Base-by-base conservation (phyloP, 192 early-diverging fungal genomes). In the Coemansia sp. region DNA sequence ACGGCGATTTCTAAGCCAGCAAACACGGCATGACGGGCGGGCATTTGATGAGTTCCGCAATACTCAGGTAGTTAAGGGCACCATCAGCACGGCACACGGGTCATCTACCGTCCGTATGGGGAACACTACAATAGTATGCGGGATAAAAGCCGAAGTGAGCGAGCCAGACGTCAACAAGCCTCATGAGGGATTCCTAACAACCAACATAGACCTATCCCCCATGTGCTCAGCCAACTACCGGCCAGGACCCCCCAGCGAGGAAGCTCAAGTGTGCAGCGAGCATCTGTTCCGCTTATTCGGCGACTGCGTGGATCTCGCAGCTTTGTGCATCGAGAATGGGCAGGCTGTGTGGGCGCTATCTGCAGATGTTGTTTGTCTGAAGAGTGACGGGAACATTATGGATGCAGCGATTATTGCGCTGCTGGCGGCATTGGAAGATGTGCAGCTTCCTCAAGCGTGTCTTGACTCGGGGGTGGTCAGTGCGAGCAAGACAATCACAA, bases 141-240 rank as follows among this genome's bases (percentile, higher is more conserved):
- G 93, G 15, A 86, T 98, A 50, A 98, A 98, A 68, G 94, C 90
- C 16, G 92, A 96, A 72, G 91, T 96, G 3, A 80, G 90, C 21
- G 86, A 89, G 57, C 94, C 96, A 21, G 72, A 78, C 19, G 66
- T 92, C 20, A 80, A 78, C 37, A 28, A 30, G 1, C 92, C 93
- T 15, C 69, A 81, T 40, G 61, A 83, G 36, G 94, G 96, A 11
- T 97, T 85, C 55, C 75, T 98, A 84, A 91, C 94, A 13, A 90
- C 93, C 3, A 98, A 97, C 57, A 71, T 98, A 8, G 93, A 96
- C 50, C 73, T 98, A 20, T 88, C 91, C 35, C 86, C 96, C n/a
- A 84, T 96, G 61, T 91, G 90, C 58, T 92, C 89, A 12, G 79
- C 89, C n/a, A 65, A 80, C 12, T 94, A 92, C 80, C 82, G 83